Base-by-base conservation (phyloP, 2,329 filamentous ascomycete genomes). In the Aureobasidium mangrovei region DNA sequence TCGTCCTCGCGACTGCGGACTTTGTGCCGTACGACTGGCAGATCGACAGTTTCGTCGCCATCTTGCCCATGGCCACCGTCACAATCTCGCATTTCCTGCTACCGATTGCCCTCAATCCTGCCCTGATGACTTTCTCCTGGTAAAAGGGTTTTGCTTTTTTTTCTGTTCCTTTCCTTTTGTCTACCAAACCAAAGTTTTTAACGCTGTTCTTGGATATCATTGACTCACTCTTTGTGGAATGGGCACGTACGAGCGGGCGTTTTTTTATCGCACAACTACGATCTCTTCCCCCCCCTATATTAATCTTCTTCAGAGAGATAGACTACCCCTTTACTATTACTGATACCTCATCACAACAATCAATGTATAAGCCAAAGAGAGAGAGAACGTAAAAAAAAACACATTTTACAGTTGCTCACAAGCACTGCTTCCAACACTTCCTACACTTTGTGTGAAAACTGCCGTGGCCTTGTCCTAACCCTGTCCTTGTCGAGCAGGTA, bases 41-140 rank as follows among this genome's bases (percentile, higher is more conserved):
- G 48, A 77, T 78, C 44, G 65, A 57, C 33, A 60, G 63, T 51
- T 67, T 72, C 60, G 84, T 88, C 32, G 85, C 87, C 42, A 88
- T 90, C 60, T 72, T 88, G 47, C 87, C 87, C 52, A 84, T 91
- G 80, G 79, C 82, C 1, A 85, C 83, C 0, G 81, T 89, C n/a
- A 74, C 82, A 0, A 76, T 73, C 1, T 85, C 80, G 55, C 86
- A 90, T 69, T 76, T 89, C 55, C 70, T 90, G 47, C 68, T 90
- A 58, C 86, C 86, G 1, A 75, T 90, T 56, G 85, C 81, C 3
- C 72, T 91, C 46, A 90, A 90, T 68, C 86, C 85, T n/a, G 85
- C 84, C 24, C 73, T 89, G 62, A 88, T 88, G 84, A 86, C 83
- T 0, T 88, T 89, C 68, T 86, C 84, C 7, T 89, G 83, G 81